Evolutionary conservation across 345 rosid species (phyloP).

Genomic region (Lenwebbia sp.): DNA sequence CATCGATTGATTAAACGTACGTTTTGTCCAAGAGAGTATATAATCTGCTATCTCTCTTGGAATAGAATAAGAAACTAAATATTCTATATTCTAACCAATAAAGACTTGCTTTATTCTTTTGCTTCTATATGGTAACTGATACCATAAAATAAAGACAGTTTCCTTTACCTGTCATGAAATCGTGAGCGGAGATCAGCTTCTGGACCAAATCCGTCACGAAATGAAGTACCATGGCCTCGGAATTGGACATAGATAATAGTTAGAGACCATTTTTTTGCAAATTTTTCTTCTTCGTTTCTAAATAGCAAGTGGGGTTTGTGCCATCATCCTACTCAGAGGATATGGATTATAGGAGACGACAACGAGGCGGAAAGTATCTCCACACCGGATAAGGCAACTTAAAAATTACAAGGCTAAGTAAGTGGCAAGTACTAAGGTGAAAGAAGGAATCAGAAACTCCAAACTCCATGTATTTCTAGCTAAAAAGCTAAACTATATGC

Average conservation of each 20-base stretch:
- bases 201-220: background rate
- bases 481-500: background rate
- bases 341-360: background rate
- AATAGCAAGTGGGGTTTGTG: background rate
- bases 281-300: background rate
- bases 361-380: background rate
- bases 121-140: too few species aligned
- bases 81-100: too few species aligned
- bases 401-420: background rate
- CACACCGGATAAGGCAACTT: background rate
- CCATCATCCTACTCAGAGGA: background rate
- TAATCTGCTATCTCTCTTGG: too few species aligned
- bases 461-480: background rate
- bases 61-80: too few species aligned
- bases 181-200: background rate
- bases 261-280: background rate
- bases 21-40: too few species aligned
- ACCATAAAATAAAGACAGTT: too few species aligned
- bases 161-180: background rate
- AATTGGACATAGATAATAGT: background rate
- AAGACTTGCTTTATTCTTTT: too few species aligned
- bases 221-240: background rate
- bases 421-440: background rate
- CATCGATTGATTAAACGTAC: too few species aligned
- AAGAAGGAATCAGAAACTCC: background rate